phyloP scores from a whole-genome alignment of 345 rosid species.

The Linum trigynum region DNA sequence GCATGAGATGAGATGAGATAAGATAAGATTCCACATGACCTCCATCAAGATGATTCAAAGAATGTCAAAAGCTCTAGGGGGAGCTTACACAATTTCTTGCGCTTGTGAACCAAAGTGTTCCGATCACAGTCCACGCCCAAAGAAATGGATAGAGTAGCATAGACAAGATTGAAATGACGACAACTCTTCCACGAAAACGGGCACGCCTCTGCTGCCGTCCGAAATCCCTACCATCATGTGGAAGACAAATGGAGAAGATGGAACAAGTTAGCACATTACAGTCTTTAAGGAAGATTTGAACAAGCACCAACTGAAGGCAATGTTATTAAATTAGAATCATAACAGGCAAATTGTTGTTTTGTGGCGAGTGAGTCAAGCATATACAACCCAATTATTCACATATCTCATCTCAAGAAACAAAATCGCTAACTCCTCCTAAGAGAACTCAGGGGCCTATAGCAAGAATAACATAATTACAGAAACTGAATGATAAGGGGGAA shows the following conservation, averaged over 20 bases:
- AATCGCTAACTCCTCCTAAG: neutral
- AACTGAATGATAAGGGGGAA: neutral
- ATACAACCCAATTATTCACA: neutral
- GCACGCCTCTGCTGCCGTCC: slow-evolving; percentile 96
- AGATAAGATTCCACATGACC: neutral
- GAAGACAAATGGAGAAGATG: neutral
- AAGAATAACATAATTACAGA: neutral
- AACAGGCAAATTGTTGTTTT: too few relatives aligned
- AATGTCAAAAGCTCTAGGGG: neutral
- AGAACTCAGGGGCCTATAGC: neutral
- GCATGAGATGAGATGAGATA: slow-evolving; percentile 11
- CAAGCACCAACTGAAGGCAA: neutral
- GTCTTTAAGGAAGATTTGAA: neutral
- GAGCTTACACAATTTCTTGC: slow-evolving; percentile 72
- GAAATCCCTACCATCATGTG: slow-evolving; percentile 55
- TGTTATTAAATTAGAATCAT: neutral
- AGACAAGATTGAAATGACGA: slow-evolving; percentile 63
- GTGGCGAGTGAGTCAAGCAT: too few relatives aligned
- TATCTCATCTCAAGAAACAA: neutral
- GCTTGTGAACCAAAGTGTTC: slow-evolving; percentile 76
- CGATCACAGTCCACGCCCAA: slow-evolving; percentile 93
- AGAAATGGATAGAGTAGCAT: slow-evolving; percentile 81
- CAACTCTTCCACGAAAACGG: slow-evolving; percentile 85
- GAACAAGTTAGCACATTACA: neutral
- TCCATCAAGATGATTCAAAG: slow-evolving; percentile 7